A percentile compares a stretch with the other conserved stretches of the same genome.
Evolutionary conservation across 2,329 filamentous ascomycete species (phyloP).

Genomic region (Aspergillus niger): DNA sequence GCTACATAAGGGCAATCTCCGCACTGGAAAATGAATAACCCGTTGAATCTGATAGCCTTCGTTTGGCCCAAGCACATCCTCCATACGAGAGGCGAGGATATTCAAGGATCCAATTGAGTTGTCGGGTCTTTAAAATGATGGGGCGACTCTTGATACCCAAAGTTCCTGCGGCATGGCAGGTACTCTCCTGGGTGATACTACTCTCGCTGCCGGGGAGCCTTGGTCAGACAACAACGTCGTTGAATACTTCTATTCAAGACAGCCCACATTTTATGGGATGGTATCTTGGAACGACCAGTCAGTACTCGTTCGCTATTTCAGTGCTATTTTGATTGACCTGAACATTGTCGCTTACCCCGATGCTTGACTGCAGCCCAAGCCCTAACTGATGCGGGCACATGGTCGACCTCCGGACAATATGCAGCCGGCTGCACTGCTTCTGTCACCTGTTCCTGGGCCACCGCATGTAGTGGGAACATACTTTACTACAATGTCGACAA

Average conservation of each 20-base stretch:
- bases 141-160: not conserved
- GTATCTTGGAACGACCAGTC: not conserved
- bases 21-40: no score
- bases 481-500: not conserved
- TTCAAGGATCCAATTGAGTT: no score
- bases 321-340: not conserved
- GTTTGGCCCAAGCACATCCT: no score
- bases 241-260: not conserved
- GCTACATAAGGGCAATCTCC: no score
- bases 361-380: not conserved
- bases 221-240: not conserved
- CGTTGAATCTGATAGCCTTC: no score
- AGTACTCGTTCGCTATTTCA: not conserved
- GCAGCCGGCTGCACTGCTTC: not conserved
- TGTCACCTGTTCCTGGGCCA: not conserved
- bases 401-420: not conserved
- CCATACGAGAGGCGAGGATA: no score
- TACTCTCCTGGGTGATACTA: not conserved
- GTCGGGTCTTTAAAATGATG: not conserved
- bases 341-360: not conserved
- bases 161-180: not conserved
- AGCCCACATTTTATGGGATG: not conserved
- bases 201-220: not conserved
- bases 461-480: not conserved
- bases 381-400: not conserved